Evolutionary conservation across 2,329 filamentous ascomycete genomes (phyloP).

Genomic region (Mycosphaerella arachidis): DNA sequence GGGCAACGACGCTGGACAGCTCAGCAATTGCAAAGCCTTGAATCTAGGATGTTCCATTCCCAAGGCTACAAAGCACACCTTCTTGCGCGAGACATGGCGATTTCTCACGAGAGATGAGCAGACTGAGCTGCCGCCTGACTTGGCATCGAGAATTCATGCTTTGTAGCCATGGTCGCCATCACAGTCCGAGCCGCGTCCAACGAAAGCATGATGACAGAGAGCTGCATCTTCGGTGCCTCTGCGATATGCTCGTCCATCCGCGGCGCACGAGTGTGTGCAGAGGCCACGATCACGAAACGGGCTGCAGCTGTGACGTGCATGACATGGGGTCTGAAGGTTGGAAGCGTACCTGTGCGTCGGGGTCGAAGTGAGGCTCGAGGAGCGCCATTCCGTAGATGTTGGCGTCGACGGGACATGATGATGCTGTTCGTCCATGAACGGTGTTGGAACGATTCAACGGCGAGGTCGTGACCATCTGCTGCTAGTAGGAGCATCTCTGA

Average conservation of each 20-base stretch:
- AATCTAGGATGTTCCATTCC: background rate
- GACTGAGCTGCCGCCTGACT: background rate
- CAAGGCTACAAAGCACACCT: constrained; percentile 1
- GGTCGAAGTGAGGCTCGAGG: constrained; percentile 24
- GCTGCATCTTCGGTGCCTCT: background rate
- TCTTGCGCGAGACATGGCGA: background rate
- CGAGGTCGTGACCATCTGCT: background rate
- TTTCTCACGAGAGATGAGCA: background rate
- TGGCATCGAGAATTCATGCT: background rate
- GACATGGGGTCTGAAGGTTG: background rate
- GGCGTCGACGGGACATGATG: constrained; percentile 21
- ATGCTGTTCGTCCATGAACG: constrained; percentile 26
- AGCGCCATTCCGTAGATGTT: constrained; percentile 22
- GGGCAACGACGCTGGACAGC: background rate
- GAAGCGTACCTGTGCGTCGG: constrained; percentile 21
- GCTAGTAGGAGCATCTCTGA: constrained; percentile 9
- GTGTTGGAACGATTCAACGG: background rate
- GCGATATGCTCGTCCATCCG: background rate
- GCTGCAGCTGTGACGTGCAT: constrained; percentile 1
- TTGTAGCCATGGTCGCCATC: background rate
- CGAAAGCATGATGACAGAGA: background rate
- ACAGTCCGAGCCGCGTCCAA: background rate
- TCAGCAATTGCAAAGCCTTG: background rate
- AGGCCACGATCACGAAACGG: constrained; percentile 1
- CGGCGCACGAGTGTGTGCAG: background rate